A percentile compares a stretch with the other conserved stretches of the same genome.
phyloP scores from a whole-genome alignment of 306 rosid species.

The Sicyos edulis region DNA sequence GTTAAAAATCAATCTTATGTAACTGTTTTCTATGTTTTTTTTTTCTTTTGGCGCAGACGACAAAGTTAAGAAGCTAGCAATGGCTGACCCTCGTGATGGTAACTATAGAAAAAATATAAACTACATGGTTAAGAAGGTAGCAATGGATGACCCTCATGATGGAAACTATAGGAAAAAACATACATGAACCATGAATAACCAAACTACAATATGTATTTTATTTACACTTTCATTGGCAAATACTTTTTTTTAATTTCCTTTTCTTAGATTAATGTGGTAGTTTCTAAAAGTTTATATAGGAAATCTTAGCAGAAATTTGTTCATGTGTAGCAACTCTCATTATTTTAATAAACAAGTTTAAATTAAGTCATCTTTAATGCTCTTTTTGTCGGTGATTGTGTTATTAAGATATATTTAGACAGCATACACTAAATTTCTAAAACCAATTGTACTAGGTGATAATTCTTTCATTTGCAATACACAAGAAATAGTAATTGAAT shows the following conservation, averaged over 20 bases:
- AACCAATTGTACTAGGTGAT: too few species aligned
- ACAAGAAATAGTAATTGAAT: too few species aligned
- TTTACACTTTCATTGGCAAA: not conserved
- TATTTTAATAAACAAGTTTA: not conserved
- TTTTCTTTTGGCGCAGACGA: not conserved
- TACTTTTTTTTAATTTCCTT: not conserved
- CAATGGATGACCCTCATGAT: not conserved
- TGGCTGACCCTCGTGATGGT: too few species aligned
- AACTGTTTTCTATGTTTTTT: not conserved
- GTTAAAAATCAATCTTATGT: too few species aligned
- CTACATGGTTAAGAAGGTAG: not conserved
- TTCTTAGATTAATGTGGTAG: not conserved
- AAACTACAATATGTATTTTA: not conserved
- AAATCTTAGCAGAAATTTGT: not conserved
- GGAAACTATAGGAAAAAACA: not conserved
- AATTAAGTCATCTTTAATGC: not conserved
- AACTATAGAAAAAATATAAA: too few species aligned
- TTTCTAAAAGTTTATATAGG: not conserved
- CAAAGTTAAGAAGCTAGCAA: not conserved
- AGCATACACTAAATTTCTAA: not conserved
- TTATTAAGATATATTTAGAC: not conserved
- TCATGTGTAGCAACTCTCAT: not conserved
- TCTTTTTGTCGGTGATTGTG: not conserved
- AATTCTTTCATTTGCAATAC: too few species aligned
- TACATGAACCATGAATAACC: not conserved